These are phyloP conservation scores for Paramecium octaurelia DNA, from an alignment of 73 alveolate genomes.

Conservation along the genomic window DNA sequence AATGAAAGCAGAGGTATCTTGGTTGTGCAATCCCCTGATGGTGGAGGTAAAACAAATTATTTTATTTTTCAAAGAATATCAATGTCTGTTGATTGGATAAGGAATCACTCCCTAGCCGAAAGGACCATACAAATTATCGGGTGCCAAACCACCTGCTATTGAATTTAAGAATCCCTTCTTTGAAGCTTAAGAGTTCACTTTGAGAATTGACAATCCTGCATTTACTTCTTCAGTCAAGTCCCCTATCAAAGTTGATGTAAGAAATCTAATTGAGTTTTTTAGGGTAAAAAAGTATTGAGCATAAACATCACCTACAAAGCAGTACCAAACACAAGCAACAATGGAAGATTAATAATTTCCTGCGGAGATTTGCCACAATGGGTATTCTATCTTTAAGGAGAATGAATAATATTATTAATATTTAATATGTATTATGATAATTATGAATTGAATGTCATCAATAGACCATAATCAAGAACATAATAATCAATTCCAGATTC, in stretches of 20 bases:
- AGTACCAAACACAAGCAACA: conserved; percentile 49
- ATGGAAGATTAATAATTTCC: conserved; percentile 58
- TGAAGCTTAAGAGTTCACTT: conserved; percentile 94
- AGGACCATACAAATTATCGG: conserved; percentile 96
- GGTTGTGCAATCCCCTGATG: conserved; percentile 92
- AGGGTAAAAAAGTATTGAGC: conserved; percentile 59
- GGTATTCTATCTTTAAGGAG: conserved; percentile 64
- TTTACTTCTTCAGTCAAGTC: conserved; percentile 95
- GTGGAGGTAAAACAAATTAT: conserved; percentile 65
- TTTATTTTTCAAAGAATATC: conserved; percentile 70
- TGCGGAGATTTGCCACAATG: conserved; percentile 62
- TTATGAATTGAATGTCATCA: not conserved
- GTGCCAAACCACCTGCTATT: conserved; percentile 93
- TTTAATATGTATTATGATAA: not conserved
- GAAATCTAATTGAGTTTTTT: not conserved
- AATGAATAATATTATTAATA: conserved; percentile 7
- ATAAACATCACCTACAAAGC: conserved; percentile 48
- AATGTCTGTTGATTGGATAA: conserved; percentile 92
- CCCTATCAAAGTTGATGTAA: conserved; percentile 90
- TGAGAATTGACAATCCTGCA: conserved; percentile 96
- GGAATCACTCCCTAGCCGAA: conserved; percentile 97
- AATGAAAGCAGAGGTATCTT: conserved; percentile 96
- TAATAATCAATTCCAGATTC: not conserved
- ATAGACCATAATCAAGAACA: not conserved
- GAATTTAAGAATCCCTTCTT: conserved; percentile 97